These are phyloP conservation scores for Paraleonurus japonicus DNA, from an alignment of 257 asterid genomes.

Conservation along the genomic window DNA sequence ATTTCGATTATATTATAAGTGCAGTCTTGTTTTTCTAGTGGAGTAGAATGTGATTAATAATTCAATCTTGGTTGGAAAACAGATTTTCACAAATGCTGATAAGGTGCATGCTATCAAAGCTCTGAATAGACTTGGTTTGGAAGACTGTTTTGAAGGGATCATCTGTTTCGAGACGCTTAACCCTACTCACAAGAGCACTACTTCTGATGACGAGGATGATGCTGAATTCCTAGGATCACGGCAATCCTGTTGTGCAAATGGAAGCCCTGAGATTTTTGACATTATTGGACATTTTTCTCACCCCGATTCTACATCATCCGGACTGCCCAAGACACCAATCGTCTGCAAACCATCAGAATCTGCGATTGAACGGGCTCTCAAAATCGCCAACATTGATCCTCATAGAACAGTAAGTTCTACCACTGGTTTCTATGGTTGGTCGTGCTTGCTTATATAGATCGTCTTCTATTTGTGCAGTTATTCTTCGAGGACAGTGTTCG, in stretches of 20 bases:
- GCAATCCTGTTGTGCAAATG: conserved; percentile 16
- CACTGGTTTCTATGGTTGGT: not conserved
- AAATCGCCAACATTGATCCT: conserved; percentile 74
- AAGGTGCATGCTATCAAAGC: conserved; percentile 73
- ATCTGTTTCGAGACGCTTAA: conserved; percentile 93
- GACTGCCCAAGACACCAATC: conserved; percentile 81
- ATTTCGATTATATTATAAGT: too few relatives aligned
- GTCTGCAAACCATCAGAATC: conserved; percentile 85
- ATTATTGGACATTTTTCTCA: conserved; percentile 68
- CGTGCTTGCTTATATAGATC: not conserved
- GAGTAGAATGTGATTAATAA: too few relatives aligned
- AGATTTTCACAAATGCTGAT: conserved; percentile 98
- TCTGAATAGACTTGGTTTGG: conserved; percentile 66
- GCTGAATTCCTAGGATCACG: conserved; percentile 54
- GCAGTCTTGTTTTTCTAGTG: too few relatives aligned
- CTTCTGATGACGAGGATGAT: conserved; percentile 85
- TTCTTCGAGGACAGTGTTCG: conserved; percentile 94
- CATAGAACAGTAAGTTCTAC: conserved; percentile 64
- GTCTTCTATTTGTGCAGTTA: conserved; percentile 43
- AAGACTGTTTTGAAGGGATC: conserved; percentile 93
- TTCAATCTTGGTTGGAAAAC: not conserved
- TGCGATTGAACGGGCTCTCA: conserved; percentile 77
- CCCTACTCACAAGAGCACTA: conserved; percentile 59
- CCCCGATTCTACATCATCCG: conserved; percentile 42
- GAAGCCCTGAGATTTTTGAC: conserved; percentile 58